Evolutionary conservation across 306 rosid genomes (phyloP).

Genomic region (Lathyrus oleraceus): DNA sequence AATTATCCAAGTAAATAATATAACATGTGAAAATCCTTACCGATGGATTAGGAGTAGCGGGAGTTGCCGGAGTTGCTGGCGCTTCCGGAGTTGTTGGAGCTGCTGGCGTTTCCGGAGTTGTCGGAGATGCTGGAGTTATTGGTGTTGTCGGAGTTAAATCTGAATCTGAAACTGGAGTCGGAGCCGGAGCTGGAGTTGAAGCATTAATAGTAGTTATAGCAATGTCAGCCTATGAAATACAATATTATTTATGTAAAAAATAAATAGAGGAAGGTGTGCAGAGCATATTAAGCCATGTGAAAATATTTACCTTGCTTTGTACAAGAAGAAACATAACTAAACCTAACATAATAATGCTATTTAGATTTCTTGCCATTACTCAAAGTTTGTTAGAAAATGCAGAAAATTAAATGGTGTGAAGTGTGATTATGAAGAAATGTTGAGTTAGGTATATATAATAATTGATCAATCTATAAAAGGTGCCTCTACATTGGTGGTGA

Average conservation of each 20-base stretch:
- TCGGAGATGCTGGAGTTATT: background rate
- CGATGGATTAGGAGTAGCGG: background rate
- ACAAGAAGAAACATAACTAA: conserved; percentile 27
- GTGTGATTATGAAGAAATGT: background rate
- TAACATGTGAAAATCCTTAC: conserved; percentile 33
- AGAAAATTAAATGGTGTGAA: background rate
- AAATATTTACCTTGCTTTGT: conserved; percentile 60
- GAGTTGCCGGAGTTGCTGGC: background rate
- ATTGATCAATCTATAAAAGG: background rate
- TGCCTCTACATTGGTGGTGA: background rate
- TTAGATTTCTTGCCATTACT: conserved; percentile 42
- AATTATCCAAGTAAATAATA: background rate
- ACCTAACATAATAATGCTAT: conserved; percentile 12
- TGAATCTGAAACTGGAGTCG: background rate
- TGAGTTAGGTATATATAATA: conserved; percentile 28
- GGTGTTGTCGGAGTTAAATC: background rate
- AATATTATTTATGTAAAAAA: background rate
- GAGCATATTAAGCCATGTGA: background rate
- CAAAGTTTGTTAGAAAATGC: background rate
- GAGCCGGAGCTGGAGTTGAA: conserved; percentile 32
- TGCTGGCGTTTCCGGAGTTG: background rate
- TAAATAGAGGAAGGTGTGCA: background rate
- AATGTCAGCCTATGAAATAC: conserved; percentile 24
- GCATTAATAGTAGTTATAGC: conserved; percentile 29
- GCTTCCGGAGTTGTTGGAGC: background rate